Percentiles rank a stretch among this genome's conserved stretches.
Conservation (phyloP, 2,329 filamentous ascomycete species). For the Botrytis medusae region DNA sequence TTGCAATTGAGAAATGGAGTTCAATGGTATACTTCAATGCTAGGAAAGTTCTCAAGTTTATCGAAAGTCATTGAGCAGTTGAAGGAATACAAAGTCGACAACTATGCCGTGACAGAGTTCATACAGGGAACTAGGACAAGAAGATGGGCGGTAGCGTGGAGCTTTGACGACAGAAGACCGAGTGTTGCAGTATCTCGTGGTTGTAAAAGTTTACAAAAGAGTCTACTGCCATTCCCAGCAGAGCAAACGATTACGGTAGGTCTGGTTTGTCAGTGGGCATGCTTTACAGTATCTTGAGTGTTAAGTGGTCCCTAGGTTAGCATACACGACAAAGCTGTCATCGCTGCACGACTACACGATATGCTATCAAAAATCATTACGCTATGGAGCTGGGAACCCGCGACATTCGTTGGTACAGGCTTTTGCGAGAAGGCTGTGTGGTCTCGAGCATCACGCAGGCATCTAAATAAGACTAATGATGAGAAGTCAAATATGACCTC, state of each 20-base stretch:
- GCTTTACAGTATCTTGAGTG: background rate
- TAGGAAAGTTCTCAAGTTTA: constrained; percentile 75
- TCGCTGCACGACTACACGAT: constrained; percentile 36
- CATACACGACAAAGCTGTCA: background rate
- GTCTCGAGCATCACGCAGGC: constrained; percentile 41
- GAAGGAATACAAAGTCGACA: constrained; percentile 59
- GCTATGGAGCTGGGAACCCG: constrained; percentile 38
- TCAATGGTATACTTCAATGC: constrained; percentile 88
- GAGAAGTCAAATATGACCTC: constrained; percentile 37
- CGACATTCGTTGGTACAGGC: constrained; percentile 32
- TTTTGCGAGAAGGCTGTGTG: constrained; percentile 40
- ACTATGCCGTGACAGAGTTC: constrained; percentile 81
- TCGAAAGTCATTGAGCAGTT: constrained; percentile 61
- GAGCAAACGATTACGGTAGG: constrained; percentile 44
- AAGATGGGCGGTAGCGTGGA: constrained; percentile 89
- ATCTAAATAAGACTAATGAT: constrained; percentile 37
- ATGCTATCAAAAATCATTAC: constrained; percentile 32
- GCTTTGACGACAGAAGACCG: constrained; percentile 68
- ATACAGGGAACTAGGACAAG: constrained; percentile 75
- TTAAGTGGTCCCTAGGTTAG: constrained; percentile 13
- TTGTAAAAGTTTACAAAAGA: constrained; percentile 45
- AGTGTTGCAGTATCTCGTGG: constrained; percentile 45
- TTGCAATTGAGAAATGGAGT: constrained; percentile 58
- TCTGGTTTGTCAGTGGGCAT: background rate
- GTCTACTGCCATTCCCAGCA: constrained; percentile 53